Evolutionary conservation across 106 monocot species (phyloP).

Genomic region (Acorus gramineus): DNA sequence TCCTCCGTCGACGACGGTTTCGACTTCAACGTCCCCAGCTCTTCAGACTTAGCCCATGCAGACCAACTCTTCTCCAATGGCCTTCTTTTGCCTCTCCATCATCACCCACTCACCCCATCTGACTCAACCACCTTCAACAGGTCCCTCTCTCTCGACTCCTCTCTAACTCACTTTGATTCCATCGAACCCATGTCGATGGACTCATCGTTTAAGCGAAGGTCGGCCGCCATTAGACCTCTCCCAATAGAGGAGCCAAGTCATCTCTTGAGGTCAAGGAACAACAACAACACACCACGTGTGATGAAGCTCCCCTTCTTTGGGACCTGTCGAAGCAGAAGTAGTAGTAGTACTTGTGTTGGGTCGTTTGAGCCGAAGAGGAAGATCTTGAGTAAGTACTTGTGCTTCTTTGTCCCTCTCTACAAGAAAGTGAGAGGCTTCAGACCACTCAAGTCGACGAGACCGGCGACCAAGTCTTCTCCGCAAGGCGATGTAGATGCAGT

Average conservation of each 20-base stretch:
- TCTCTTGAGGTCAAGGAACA: not conserved
- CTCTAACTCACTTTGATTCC: no score
- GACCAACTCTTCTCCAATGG: slow-evolving; percentile 19
- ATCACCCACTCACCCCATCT: not conserved
- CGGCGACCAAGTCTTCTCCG: no score
- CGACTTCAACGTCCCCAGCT: slow-evolving; percentile 8
- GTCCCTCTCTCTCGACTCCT: no score
- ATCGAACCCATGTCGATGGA: no score
- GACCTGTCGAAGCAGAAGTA: not conserved
- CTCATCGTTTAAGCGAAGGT: not conserved
- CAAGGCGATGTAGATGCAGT: slow-evolving; percentile 2
- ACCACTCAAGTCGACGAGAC: not conserved
- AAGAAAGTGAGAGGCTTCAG: slow-evolving; percentile 25
- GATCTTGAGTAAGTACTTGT: slow-evolving; percentile 24
- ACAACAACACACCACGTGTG: not conserved
- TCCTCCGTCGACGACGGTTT: slow-evolving; percentile 16
- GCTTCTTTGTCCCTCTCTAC: slow-evolving; percentile 20
- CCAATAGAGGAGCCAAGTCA: not conserved
- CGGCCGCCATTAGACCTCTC: not conserved
- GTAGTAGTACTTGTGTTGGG: no score
- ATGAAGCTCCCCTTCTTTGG: not conserved
- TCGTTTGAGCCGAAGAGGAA: not conserved
- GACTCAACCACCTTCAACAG: not conserved
- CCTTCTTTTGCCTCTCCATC: slow-evolving; percentile 7
- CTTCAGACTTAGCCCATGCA: slow-evolving; percentile 4